A percentile compares a stretch with the other conserved stretches of the same genome.
These are phyloP conservation scores for Pythium rhizo-oryzae DNA, from an alignment of 352 stramenopile species.

Conservation along the genomic window DNA sequence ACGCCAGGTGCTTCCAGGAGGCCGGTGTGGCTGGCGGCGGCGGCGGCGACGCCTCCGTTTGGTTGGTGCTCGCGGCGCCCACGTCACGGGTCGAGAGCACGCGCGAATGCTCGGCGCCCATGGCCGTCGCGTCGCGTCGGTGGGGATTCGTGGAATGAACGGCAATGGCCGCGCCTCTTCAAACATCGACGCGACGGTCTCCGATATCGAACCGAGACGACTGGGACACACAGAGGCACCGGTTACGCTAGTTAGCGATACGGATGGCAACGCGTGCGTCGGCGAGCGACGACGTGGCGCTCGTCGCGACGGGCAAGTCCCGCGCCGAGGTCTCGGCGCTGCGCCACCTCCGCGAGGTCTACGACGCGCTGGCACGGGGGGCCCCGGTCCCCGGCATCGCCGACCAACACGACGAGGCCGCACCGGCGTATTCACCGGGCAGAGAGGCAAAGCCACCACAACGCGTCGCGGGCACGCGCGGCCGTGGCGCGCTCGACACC, in stretches of 20 bases:
- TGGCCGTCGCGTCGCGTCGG: conserved; percentile 20
- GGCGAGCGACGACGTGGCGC: neutral
- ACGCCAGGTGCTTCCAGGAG: conserved; percentile 38
- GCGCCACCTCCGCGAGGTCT: conserved; percentile 34
- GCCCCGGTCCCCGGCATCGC: neutral
- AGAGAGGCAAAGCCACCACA: neutral
- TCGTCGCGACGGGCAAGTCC: conserved; percentile 22
- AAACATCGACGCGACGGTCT: conserved; percentile 13
- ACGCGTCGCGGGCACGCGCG: neutral
- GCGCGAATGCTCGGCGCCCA: conserved; percentile 50
- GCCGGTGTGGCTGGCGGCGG: too few relatives aligned
- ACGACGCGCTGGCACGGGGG: conserved; percentile 24
- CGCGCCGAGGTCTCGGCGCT: conserved; percentile 36
- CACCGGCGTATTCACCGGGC: neutral
- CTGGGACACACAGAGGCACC: too few relatives aligned
- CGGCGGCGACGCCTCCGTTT: neutral
- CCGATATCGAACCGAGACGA: neutral
- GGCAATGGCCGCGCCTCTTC: conserved; percentile 15
- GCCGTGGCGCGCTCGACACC: conserved; percentile 16
- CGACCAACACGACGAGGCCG: neutral
- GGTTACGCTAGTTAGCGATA: too few relatives aligned
- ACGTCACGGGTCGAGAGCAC: neutral
- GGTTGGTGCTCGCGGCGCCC: neutral
- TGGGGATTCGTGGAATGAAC: neutral
- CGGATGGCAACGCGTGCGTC: neutral